Conservation (phyloP, 306 rosid genomes). For the Dalbergia cochinchinensis region DNA sequence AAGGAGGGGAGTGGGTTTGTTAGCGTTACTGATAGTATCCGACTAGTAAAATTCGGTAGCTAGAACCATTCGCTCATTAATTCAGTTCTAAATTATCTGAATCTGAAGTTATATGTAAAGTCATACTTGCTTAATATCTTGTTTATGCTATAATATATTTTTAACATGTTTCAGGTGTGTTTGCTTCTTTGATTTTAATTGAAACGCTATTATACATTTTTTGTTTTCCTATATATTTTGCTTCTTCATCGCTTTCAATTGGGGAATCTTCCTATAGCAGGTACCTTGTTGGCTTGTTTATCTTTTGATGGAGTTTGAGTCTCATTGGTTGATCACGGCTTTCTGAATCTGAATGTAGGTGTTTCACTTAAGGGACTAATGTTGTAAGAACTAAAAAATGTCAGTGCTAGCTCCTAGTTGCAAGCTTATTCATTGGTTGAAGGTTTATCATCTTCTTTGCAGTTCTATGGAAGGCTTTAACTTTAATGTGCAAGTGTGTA, state of each 20-base stretch:
- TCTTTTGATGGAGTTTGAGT: not conserved
- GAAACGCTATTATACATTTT: not conserved
- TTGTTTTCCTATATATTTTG: too few relatives aligned
- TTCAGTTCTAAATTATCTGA: not conserved
- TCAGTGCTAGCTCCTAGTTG: too few relatives aligned
- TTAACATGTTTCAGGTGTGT: not conserved
- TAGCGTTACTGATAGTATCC: slow-evolving; percentile 28
- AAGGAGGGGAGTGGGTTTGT: slow-evolving; percentile 35
- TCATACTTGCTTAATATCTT: not conserved
- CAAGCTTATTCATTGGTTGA: not conserved
- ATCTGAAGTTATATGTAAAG: not conserved
- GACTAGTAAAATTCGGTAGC: slow-evolving; percentile 6
- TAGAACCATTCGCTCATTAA: not conserved
- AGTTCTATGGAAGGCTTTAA: not conserved
- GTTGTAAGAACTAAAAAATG: not conserved
- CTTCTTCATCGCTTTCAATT: slow-evolving; percentile 69
- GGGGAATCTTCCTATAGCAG: slow-evolving; percentile 67
- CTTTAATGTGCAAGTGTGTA: not conserved
- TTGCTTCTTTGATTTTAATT: too few relatives aligned
- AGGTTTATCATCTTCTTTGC: not conserved
- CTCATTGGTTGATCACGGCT: not conserved
- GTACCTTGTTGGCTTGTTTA: slow-evolving; percentile 29
- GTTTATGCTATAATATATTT: not conserved
- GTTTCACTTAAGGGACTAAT: slow-evolving; percentile 1
- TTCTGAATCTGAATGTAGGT: not conserved